These are phyloP conservation scores for Beauveria asiatica DNA, from an alignment of 2,329 filamentous ascomycete species.

Conservation along the genomic window DNA sequence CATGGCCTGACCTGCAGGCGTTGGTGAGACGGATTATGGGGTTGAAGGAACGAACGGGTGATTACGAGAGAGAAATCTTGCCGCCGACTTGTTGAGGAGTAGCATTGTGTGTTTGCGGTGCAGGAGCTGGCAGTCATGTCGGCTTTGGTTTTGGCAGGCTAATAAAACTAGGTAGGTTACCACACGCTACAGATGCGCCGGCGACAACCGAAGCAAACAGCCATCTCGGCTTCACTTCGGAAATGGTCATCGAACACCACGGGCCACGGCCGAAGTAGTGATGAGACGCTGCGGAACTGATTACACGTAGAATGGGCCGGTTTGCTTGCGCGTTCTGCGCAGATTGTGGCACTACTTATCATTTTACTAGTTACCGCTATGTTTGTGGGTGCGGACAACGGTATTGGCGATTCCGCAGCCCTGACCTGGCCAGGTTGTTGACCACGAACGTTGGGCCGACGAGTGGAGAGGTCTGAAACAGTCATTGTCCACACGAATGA, in stretches of 20 bases:
- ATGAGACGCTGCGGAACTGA: not conserved
- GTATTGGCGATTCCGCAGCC: not conserved
- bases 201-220: constrained; percentile 4
- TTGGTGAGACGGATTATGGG: not conserved
- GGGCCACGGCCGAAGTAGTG: not conserved
- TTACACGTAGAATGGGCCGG: not conserved
- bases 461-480: constrained; percentile 6
- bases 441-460: not conserved
- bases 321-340: not conserved
- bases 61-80: not conserved
- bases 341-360: not conserved
- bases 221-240: constrained; percentile 1
- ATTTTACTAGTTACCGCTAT: too few species aligned
- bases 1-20: not conserved
- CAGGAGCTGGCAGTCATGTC: too few species aligned
- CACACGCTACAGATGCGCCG: not conserved
- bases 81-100: not conserved
- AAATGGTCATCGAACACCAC: not conserved
- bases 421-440: not conserved
- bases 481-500: not conserved
- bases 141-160: not conserved
- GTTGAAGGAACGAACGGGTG: not conserved
- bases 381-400: not conserved
- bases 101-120: not conserved
- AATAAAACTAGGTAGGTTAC: not conserved